A percentile compares a stretch with the other conserved stretches of the same genome.
Conservation (phyloP, 495 filamentous ascomycete species). For the Talaromyces ruber region DNA sequence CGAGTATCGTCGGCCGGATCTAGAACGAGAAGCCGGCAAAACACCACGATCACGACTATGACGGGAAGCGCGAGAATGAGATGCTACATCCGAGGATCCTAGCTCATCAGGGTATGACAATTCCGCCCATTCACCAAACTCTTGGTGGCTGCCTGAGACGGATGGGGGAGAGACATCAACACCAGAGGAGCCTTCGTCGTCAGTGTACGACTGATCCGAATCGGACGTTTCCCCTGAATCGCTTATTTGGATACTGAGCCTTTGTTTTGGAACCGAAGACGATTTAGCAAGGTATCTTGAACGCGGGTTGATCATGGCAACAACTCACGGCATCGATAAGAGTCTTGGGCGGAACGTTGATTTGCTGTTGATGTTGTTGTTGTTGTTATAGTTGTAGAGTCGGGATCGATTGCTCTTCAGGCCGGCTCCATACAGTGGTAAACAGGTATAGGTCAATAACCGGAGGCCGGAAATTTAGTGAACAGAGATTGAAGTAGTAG, state of each 20-base stretch:
- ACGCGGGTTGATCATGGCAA: constrained; percentile 1
- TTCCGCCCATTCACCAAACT: constrained; percentile 44
- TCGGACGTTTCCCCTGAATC: constrained; percentile 25
- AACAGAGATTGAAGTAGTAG: background rate
- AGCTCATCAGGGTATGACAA: constrained; percentile 55
- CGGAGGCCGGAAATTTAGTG: background rate
- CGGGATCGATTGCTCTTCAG: background rate
- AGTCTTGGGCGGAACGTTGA: background rate
- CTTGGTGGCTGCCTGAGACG: constrained; percentile 40
- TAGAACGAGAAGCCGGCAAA: constrained; percentile 32
- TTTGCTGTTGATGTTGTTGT: background rate
- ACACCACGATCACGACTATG: constrained; percentile 25
- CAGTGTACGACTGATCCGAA: constrained; percentile 36
- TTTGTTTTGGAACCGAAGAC: constrained; percentile 11
- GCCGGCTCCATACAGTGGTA: background rate
- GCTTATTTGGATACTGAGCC: constrained; percentile 43
- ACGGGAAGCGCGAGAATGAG: constrained; percentile 47
- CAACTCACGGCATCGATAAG: constrained; percentile 11
- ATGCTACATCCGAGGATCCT: constrained; percentile 78
- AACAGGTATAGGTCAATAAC: background rate
- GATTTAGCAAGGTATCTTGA: constrained; percentile 7
- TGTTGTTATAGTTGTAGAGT: background rate
- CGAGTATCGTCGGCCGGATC: constrained; percentile 31
- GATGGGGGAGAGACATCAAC: constrained; percentile 41
- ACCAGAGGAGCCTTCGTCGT: constrained; percentile 48